phyloP scores from a whole-genome alignment of 192 early-diverging fungal species.

The Coemansia guatemalensis region DNA sequence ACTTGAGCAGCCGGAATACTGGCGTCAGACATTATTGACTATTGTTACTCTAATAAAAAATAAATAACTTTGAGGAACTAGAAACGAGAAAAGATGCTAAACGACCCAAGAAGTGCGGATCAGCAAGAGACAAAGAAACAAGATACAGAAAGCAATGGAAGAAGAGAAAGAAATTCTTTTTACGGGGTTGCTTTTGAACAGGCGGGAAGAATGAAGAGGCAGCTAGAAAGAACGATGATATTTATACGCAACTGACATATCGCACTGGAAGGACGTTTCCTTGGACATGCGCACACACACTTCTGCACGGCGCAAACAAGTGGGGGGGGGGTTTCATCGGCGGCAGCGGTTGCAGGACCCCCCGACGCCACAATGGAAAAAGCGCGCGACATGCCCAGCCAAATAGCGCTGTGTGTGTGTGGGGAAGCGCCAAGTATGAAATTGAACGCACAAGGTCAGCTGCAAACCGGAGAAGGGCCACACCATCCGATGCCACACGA shows the following conservation, averaged over 20 bases:
- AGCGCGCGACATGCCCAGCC: neutral
- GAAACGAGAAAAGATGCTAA: conserved; percentile 2
- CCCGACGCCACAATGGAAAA: neutral
- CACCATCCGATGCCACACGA: neutral
- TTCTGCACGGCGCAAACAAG: neutral
- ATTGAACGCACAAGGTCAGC: neutral
- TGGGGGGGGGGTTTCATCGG: neutral
- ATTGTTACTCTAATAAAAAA: neutral
- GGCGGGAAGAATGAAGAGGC: neutral
- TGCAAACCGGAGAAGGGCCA: neutral
- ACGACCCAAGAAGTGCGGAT: neutral
- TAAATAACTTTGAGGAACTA: neutral
- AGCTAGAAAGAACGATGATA: neutral
- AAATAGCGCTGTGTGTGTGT: neutral
- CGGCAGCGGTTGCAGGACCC: neutral
- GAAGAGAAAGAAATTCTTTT: neutral
- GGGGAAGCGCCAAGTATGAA: neutral
- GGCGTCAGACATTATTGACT: conserved; percentile 10
- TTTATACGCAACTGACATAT: neutral
- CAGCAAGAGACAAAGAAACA: neutral
- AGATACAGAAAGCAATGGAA: neutral
- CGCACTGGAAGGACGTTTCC: neutral
- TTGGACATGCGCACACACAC: neutral
- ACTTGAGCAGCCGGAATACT: neutral
- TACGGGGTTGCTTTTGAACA: neutral